Evolutionary conservation across 306 rosid genomes (phyloP), one percentile per base, ranked within the genome.

Genomic region (Malus asiatica): DNA sequence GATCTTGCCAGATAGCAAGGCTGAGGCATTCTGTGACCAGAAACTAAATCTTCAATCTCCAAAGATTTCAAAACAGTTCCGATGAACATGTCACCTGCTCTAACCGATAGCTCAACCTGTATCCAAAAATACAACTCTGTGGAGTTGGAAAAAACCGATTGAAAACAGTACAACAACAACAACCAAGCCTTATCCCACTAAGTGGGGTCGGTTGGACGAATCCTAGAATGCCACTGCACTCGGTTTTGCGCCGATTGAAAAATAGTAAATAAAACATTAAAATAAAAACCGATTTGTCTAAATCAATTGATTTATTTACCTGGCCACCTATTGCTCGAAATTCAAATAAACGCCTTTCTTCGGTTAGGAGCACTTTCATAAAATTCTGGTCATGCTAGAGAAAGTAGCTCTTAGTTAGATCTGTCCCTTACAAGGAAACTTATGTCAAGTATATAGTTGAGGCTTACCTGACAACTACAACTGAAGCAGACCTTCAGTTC

Each of bases 271-370:
- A 13, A 61, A 33, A 57, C 19, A 51, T 16, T 22, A 14, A 40
- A 15, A 33, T 62, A 20, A 59, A 32, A 18, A 32, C 12, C 32
- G 58, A 68, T 51, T 51, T 35, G 22, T 14, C 4, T 30, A 33
- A 20, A 27, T 52, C 30, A 14, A 32, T 16, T 51, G 51, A 42
- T 53, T 73, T 71, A 64, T 80, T 15, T 82, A 95, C 99, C 97
- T 87, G 97, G 74, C 99, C 99, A 79, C 99, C 99, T 72, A 89
- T 88, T 70, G 97, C 99, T 68, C 99, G 93, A 88, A 95, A 88
- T 83, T 95, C 97, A 85, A 95, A 89, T 72, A 92, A 88, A 32
- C 69, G 84, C 61, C 73, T 84, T 88, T 95, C 99, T 84, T 90
- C 85, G 74, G 86, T 80, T 77, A 88, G 89, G 75, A 95, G 97